Percentiles rank a stretch among this genome's conserved stretches.
Conservation (phyloP, 2,329 filamentous ascomycete genomes). For the Ilyonectria sp. region DNA sequence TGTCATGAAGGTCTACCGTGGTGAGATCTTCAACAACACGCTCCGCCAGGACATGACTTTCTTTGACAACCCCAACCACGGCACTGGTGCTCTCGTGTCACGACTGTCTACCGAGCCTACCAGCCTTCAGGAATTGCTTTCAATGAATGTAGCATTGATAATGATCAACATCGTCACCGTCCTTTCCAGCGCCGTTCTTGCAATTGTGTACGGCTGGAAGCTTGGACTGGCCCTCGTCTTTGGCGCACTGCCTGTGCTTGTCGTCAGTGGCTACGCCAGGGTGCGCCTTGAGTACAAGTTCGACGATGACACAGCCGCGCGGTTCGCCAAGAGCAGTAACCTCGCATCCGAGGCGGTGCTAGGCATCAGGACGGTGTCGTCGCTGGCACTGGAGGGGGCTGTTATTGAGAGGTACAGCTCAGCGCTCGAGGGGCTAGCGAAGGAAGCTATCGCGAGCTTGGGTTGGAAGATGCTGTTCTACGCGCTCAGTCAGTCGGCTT, state of each 20-base stretch:
- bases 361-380: constrained; percentile 65
- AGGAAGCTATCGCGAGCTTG: constrained; percentile 49
- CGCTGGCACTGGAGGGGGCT: constrained; percentile 62
- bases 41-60: constrained; percentile 69
- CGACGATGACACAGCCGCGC: constrained; percentile 59
- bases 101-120: constrained; percentile 58
- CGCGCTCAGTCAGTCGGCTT: constrained; percentile 58
- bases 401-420: constrained; percentile 56
- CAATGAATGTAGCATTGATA: constrained; percentile 64
- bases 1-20: constrained; percentile 54
- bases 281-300: constrained; percentile 65
- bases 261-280: constrained; percentile 62
- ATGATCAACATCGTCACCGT: constrained; percentile 63
- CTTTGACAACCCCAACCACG: constrained; percentile 57
- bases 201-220: constrained; percentile 64
- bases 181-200: constrained; percentile 61
- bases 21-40: constrained; percentile 64
- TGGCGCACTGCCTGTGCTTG: constrained; percentile 61
- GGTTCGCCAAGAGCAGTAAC: constrained; percentile 63
- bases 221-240: constrained; percentile 64
- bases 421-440: constrained; percentile 51
- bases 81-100: constrained; percentile 57
- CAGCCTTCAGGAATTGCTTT: constrained; percentile 66
- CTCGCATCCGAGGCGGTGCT: constrained; percentile 66
- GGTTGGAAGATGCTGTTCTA: constrained; percentile 60